Evolutionary conservation across 2,329 filamentous ascomycete genomes (phyloP).

Genomic region (Colletotrichum kahawae): DNA sequence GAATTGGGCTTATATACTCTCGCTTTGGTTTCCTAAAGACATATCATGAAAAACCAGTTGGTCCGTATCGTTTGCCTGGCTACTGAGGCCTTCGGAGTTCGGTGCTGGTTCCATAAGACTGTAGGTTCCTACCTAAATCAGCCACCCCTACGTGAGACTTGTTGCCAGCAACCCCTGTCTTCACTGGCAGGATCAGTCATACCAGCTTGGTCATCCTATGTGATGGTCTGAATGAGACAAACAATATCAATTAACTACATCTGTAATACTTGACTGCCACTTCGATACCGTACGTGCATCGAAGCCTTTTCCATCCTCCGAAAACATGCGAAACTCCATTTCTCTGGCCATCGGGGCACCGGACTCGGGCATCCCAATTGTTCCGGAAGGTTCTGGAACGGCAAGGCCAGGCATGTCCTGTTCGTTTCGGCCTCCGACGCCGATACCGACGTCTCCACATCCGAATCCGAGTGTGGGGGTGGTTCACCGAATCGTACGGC

Average conservation of each 20-base stretch:
- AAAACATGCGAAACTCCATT: rapidly evolving
- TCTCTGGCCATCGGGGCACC: background rate
- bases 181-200: background rate
- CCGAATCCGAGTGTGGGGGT: background rate
- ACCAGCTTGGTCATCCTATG: background rate
- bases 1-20: background rate
- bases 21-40: rapidly evolving
- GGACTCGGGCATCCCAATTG: background rate
- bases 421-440: background rate
- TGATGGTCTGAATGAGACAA: background rate
- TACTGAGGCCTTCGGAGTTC: background rate
- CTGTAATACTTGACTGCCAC: background rate
- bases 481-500: background rate
- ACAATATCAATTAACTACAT: background rate
- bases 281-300: no score
- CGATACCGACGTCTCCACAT: background rate
- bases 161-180: background rate
- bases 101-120: background rate
- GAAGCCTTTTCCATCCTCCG: background rate
- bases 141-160: background rate
- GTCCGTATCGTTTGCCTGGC: rapidly evolving
- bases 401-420: background rate
- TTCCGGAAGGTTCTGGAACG: background rate
- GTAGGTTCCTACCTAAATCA: background rate
- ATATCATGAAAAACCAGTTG: rapidly evolving